These are phyloP conservation scores for Microbotryomycetes sp. DNA, from an alignment of 1,284 basidiomycete species.

Conservation along the genomic window DNA sequence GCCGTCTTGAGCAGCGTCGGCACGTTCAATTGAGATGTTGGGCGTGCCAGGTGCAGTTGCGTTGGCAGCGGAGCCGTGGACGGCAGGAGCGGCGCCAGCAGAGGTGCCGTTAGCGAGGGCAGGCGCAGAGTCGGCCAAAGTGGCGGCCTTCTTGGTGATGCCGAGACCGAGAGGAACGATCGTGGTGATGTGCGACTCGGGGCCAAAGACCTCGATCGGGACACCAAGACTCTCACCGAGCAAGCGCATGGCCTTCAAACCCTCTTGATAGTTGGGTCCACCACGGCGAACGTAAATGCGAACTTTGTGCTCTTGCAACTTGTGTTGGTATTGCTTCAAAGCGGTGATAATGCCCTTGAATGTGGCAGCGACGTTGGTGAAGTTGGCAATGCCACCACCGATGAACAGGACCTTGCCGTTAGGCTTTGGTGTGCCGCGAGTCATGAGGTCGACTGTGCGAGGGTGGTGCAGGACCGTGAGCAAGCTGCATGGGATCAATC, in stretches of 20 bases:
- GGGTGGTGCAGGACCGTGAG: neutral
- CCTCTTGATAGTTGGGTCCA: conserved; percentile 99
- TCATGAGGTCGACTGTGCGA: conserved; percentile 76
- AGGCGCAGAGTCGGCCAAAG: conserved; percentile 20
- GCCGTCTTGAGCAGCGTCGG: conserved; percentile 57
- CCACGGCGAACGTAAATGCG: conserved; percentile 95
- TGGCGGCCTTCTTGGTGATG: conserved; percentile 49
- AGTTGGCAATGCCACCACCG: conserved; percentile 99
- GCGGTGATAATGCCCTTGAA: conserved; percentile 99
- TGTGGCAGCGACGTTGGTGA: conserved; percentile 94
- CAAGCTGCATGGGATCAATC: conserved; percentile 5
- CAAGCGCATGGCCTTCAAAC: conserved; percentile 96
- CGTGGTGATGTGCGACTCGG: conserved; percentile 97
- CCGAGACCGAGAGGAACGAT: conserved; percentile 94
- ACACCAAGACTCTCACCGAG: conserved; percentile 96
- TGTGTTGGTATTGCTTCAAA: conserved; percentile 85
- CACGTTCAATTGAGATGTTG: conserved; percentile 53
- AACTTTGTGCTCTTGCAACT: conserved; percentile 75
- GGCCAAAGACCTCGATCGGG: conserved; percentile 85
- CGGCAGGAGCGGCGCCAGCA: conserved; percentile 22
- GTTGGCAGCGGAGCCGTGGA: conserved; percentile 33
- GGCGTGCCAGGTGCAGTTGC: conserved; percentile 34
- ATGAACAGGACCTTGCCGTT: conserved; percentile 98
- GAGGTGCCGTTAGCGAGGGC: conserved; percentile 1
- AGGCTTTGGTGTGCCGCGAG: conserved; percentile 71